Evolutionary conservation across 176 grass and related monocot genomes (phyloP).

Genomic region (Zoysia pacifica): DNA sequence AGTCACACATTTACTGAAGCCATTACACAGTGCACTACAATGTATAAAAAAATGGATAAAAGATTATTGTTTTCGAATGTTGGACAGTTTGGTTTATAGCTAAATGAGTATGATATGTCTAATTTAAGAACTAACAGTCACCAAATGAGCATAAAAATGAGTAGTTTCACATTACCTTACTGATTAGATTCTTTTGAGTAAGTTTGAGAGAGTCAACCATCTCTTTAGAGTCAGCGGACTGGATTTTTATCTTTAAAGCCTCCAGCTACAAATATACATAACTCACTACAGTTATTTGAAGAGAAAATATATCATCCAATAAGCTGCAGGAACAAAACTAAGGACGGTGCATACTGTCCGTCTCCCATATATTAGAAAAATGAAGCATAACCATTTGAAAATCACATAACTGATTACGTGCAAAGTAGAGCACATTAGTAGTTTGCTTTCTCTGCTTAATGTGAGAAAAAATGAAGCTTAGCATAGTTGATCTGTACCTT

Average conservation of each 20-base stretch:
- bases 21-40: not conserved
- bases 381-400: conserved; percentile 29
- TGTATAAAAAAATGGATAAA: not conserved
- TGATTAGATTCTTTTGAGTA: conserved; percentile 76
- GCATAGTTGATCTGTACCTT: conserved; percentile 19
- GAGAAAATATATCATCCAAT: conserved; percentile 29
- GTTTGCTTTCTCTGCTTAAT: conserved; percentile 11
- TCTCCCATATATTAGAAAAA: conserved; percentile 19
- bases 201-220: conserved; percentile 72
- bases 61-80: not conserved
- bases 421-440: not conserved
- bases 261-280: conserved; percentile 63
- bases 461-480: conserved; percentile 19
- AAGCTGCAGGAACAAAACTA: conserved; percentile 8
- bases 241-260: conserved; percentile 66
- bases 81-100: conserved; percentile 6
- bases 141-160: conserved; percentile 14
- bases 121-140: not conserved
- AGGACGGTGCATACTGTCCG: not conserved
- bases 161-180: conserved; percentile 58
- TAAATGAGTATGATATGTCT: conserved; percentile 13
- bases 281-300: conserved; percentile 12
- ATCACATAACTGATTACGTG: not conserved
- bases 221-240: conserved; percentile 67
- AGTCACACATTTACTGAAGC: not conserved